Evolutionary conservation across 2,329 filamentous ascomycete genomes (phyloP), one percentile per base, ranked within the genome.

Genomic region (Knufia fluminis): DNA sequence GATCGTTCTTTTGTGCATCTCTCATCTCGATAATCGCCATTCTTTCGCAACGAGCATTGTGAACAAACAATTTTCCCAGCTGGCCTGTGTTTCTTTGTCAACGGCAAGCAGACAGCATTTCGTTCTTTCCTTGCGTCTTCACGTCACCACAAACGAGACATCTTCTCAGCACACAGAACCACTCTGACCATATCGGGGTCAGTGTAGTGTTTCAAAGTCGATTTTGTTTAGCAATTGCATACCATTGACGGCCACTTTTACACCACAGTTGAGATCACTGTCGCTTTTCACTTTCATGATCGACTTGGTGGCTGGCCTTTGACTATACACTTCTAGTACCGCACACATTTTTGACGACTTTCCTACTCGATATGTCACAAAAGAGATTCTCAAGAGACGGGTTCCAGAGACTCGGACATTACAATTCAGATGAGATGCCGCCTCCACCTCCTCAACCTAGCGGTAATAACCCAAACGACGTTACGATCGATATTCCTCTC

Each of bases 401-500:
- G 49, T 74, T 74, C 51, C 62, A 71, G 49, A 67, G 66, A 19
- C 46, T 61, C 69, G 35, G 65, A 60, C 24, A 66, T 67, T 41
- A 56, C 55, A 54, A 59, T 7, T 59, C 60, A 23, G 58, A 64
- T 55, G 65, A 63, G 46, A 74, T 74, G 70, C 24, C 46, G 22
- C 17, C 44, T 3, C 26, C 22, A 24, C 40, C 20, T 24, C 19
- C 20, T 8, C 23, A 24, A 26, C 10, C 22, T 35, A 48, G 14
- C 26, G 57, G 63, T 45, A 69, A 68, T 50, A 69, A 68, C 50
- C 68, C 72, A 23, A 70, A 75, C 54, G 75, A 79, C 58, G 72
- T 71, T 38, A 78, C 76, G 22, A 77, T 77, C 58, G 74, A 82
- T 57, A 83, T 83, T 46, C 80, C 80, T 6, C 68, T 83, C 54